A percentile compares a stretch with the other conserved stretches of the same genome.
These are phyloP conservation scores for Coemansia sp. DNA, from an alignment of 192 early-diverging fungal genomes.

Conservation along the genomic window DNA sequence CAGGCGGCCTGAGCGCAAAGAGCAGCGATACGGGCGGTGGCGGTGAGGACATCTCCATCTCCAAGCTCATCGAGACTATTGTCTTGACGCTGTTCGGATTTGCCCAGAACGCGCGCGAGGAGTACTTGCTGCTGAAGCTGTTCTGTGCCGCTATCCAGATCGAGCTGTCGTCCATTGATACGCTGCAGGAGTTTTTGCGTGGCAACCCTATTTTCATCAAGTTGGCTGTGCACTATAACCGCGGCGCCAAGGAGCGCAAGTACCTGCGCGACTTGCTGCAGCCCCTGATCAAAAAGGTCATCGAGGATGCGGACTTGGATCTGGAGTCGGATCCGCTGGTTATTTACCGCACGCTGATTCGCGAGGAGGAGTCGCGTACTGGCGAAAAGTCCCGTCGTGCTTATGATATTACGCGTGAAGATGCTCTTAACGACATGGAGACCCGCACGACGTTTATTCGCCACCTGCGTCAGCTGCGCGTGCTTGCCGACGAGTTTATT, in stretches of 20 bases:
- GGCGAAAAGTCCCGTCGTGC: slow-evolving; percentile 78
- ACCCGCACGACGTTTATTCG: slow-evolving; percentile 67
- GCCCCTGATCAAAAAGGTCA: slow-evolving; percentile 78
- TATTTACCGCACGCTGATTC: slow-evolving; percentile 86
- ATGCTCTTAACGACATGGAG: slow-evolving; percentile 83
- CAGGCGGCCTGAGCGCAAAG: slow-evolving; percentile 6
- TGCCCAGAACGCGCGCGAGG: slow-evolving; percentile 95
- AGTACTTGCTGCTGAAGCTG: slow-evolving; percentile 92
- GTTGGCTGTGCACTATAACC: slow-evolving; percentile 92
- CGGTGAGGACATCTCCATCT: slow-evolving; percentile 50
- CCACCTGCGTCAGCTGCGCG: slow-evolving; percentile 75
- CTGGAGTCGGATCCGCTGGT: slow-evolving; percentile 89
- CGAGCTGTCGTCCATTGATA: slow-evolving; percentile 84
- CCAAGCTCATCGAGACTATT: slow-evolving; percentile 84
- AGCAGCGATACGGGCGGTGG: background rate
- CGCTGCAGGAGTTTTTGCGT: slow-evolving; percentile 88
- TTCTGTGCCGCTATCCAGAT: slow-evolving; percentile 89
- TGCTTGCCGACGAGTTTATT: slow-evolving; percentile 85
- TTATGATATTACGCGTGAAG: slow-evolving; percentile 76
- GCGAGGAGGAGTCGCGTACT: slow-evolving; percentile 87
- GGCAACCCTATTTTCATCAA: slow-evolving; percentile 98
- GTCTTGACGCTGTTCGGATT: slow-evolving; percentile 95
- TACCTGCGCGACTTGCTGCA: slow-evolving; percentile 85
- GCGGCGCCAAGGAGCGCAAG: slow-evolving; percentile 93
- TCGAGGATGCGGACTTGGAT: slow-evolving; percentile 77